These are phyloP conservation scores for Diaporthe sp. DNA, from an alignment of 2,329 filamentous ascomycete species.

Conservation along the genomic window DNA sequence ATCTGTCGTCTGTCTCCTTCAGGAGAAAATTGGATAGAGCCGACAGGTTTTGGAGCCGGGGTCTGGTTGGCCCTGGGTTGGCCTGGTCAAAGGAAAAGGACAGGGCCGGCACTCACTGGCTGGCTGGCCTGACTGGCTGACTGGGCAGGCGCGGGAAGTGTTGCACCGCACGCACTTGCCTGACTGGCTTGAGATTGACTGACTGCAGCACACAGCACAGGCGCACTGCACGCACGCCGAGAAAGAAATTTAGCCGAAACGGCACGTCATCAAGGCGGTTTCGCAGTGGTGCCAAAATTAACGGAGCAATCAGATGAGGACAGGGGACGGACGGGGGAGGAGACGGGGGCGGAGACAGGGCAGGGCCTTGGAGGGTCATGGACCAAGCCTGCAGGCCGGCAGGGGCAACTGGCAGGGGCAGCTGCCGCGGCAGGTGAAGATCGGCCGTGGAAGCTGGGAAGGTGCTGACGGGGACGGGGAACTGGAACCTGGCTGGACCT, in stretches of 20 bases:
- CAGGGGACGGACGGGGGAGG: neutral
- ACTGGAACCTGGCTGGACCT: neutral
- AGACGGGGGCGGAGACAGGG: neutral
- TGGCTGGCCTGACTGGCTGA: too few species aligned
- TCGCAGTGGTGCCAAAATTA: constrained; percentile 36
- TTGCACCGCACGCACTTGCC: neutral
- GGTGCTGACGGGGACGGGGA: constrained; percentile 27
- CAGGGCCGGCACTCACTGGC: neutral
- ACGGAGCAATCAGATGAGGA: constrained; percentile 31
- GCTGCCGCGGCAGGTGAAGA: constrained; percentile 21
- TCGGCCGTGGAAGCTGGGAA: constrained; percentile 15
- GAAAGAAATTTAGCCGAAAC: constrained; percentile 39
- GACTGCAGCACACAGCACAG: neutral
- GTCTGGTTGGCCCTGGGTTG: constrained; percentile 2
- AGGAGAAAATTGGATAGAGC: constrained; percentile 25
- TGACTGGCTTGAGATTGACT: neutral
- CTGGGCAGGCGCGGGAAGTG: too few species aligned
- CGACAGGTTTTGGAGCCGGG: neutral
- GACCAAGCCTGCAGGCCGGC: constrained; percentile 1
- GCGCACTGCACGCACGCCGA: neutral
- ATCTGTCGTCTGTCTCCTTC: constrained; percentile 24
- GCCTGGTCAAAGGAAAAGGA: constrained; percentile 14
- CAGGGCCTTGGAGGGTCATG: neutral
- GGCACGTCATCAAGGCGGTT: constrained; percentile 40
- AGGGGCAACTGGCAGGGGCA: neutral